A percentile compares a stretch with the other conserved stretches of the same genome.
Evolutionary conservation across 1,139 yeast genomes (phyloP).

Genomic region (Suhomyces anneliseae): DNA sequence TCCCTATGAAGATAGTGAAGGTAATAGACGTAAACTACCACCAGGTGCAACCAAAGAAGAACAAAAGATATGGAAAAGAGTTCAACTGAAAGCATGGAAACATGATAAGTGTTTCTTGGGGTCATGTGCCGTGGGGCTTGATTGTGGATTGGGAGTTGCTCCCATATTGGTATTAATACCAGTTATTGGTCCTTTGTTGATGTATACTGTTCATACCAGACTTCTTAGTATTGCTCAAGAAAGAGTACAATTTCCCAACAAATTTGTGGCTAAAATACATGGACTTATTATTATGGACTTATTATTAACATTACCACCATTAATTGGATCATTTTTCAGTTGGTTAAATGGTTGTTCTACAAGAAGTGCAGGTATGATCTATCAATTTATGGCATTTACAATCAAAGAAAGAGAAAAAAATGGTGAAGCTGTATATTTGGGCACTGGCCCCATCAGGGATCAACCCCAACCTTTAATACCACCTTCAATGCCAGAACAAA

Average conservation of each 20-base stretch:
- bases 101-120: slow-evolving; percentile 83
- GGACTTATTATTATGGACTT: slow-evolving; percentile 74
- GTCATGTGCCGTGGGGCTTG: slow-evolving; percentile 66
- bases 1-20: slow-evolving; percentile 68
- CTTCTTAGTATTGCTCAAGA: slow-evolving; percentile 58
- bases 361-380: slow-evolving; percentile 78
- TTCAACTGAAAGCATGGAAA: slow-evolving; percentile 80
- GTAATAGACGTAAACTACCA: slow-evolving; percentile 58
- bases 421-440: slow-evolving; percentile 10
- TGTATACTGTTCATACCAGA: slow-evolving; percentile 76
- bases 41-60: slow-evolving; percentile 58
- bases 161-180: slow-evolving; percentile 72
- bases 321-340: slow-evolving; percentile 70
- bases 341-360: slow-evolving; percentile 91
- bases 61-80: slow-evolving; percentile 63
- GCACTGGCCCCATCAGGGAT: slow-evolving; percentile 5
- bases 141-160: slow-evolving; percentile 76
- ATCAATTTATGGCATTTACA: slow-evolving; percentile 44
- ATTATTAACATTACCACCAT: slow-evolving; percentile 71
- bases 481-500: slow-evolving; percentile 2
- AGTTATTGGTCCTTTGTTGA: slow-evolving; percentile 72
- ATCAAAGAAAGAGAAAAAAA: slow-evolving; percentile 30
- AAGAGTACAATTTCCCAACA: slow-evolving; percentile 57
- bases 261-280: slow-evolving; percentile 64
- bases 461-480: slow-evolving; percentile 3